Evolutionary conservation across 371 early-diverging fungal species (phyloP), one percentile per base, ranked within the genome.

Genomic region (Apophysomyces variabilis): DNA sequence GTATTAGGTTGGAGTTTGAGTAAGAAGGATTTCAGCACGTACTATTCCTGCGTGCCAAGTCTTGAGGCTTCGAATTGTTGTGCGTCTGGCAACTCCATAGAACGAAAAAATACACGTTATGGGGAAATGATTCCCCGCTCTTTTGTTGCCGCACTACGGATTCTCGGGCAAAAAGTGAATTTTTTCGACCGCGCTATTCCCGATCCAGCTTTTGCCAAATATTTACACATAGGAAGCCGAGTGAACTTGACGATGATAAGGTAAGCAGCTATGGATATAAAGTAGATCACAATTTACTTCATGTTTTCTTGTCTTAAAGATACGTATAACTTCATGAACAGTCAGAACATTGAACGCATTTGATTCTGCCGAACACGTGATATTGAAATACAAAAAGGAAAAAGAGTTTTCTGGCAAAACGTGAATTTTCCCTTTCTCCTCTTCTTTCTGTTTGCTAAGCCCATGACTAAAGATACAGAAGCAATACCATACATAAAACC

Each of bases 1-100:
- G 32, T 26, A 26, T 26, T 26, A 26, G 32, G 32, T 26, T 3
- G 32, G 3, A 26, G 32, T 3, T 3, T 1, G 3, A 26, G 32
- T 26, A 3, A 26, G 32, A 26, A 26, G 32, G 32, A 26, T 26
- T 26, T 26, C 32, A 0, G 32, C 32, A 62, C 75, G 73, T 85
- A 89, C 91, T 93, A 90, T 64, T 86, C 79, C 72, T 92, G 90
- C 63, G 91, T 90, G 5, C 94, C 94, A 16, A 93, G 80, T 56
- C 82, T 82, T 13, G 94, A 93, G 9, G 92, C 86, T 65, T 78
- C 87, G 71, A 93, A 92, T 64, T 86, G 87, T 65, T 76, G 71
- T 68, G 62, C 62, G 11, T 70, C 64, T 21, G 76, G 69, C 21
- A 63, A 65, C 35, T 72, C 71, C 70, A 69, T 68, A 36, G 12